Evolutionary conservation across 1,139 yeast species (phyloP), one percentile per base, ranked within the genome.

Genomic region (Saccharomyces hybrid): DNA sequence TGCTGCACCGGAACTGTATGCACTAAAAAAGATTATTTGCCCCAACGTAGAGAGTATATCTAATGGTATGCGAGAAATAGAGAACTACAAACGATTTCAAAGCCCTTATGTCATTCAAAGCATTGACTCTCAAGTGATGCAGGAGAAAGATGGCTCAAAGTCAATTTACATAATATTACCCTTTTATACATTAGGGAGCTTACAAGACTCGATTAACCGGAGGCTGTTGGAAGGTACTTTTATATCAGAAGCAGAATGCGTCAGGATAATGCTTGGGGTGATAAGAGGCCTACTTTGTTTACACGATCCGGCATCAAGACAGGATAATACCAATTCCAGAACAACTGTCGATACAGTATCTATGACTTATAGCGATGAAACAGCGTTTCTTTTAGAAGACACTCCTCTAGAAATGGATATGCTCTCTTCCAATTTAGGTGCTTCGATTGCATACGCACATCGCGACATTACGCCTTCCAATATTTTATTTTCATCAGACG

Each of bases 381-480:
- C 63, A 1, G 62, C 67, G 16, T 51, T 59, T 11, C 56, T 64
- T 21, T 51, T 59, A 14, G 60, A 59, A 14, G 65, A 61, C 26
- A 72, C 73, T 2, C 64, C 63, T 6, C 48, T 64, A 16, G 65
- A 64, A 38, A 55, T 60, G 49, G 64, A 61, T 50, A 42, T 58
- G n/a, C 49, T 58, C n/a, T 57, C 60, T 16, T 50, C 61, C 11
- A 44, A 5, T n/a, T 44, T 48, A 9, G 52, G 16, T 4, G 27
- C 24, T 26, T 21, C 50, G 86, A 83, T 56, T 71, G 81, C 47
- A 75, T 89, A 79, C 69, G 95, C 96, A 0, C 97, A 90, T 68
- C 75, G 90, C 57, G 96, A 90, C 67, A 72, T 91, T 55, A 90
- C 89, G 64, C 97, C 97, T 0, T 95, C 93, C 1, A 90, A 89